Evolutionary conservation across 2,329 filamentous ascomycete genomes (phyloP).

Genomic region (Neonectria coccinea): DNA sequence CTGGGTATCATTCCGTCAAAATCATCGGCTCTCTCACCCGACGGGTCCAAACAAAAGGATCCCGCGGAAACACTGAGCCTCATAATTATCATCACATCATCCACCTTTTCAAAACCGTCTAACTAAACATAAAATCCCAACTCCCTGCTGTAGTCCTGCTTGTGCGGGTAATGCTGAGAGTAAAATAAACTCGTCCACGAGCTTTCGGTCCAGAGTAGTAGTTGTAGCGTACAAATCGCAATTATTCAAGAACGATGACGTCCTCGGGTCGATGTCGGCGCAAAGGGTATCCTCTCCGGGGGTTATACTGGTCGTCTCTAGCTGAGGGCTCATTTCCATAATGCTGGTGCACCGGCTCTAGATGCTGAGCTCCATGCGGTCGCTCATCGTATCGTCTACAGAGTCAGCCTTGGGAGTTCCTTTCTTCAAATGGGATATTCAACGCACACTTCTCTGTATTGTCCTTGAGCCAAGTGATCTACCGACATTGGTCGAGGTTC

Average conservation of each 20-base stretch:
- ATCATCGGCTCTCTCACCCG: slow-evolving; percentile 21
- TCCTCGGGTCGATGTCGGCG: slow-evolving; percentile 43
- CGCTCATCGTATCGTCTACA: slow-evolving; percentile 33
- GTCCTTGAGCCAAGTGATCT: slow-evolving; percentile 29
- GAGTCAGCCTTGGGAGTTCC: slow-evolving; percentile 29
- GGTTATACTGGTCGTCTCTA: slow-evolving; percentile 29
- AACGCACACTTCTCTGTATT: slow-evolving; percentile 44
- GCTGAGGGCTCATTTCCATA: slow-evolving; percentile 32
- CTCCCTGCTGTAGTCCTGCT: slow-evolving; percentile 23
- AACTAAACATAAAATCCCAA: slow-evolving; percentile 31
- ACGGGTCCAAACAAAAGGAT: slow-evolving; percentile 21
- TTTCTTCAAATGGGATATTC: not conserved
- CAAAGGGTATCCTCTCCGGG: slow-evolving; percentile 33
- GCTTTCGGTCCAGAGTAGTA: not conserved
- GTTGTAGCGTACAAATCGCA: slow-evolving; percentile 1
- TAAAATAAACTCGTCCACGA: not conserved
- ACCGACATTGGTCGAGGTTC: slow-evolving; percentile 32
- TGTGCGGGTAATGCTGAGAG: slow-evolving; percentile 8
- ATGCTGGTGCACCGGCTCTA: slow-evolving; percentile 34
- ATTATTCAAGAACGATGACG: slow-evolving; percentile 50
- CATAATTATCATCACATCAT: slow-evolving; percentile 21
- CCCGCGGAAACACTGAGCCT: slow-evolving; percentile 2
- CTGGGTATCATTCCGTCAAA: slow-evolving; percentile 43
- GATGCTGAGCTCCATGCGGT: slow-evolving; percentile 16
- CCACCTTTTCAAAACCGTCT: slow-evolving; percentile 21